These are phyloP conservation scores for Astragalus membranaceus DNA, from an alignment of 306 rosid genomes.

Conservation along the genomic window DNA sequence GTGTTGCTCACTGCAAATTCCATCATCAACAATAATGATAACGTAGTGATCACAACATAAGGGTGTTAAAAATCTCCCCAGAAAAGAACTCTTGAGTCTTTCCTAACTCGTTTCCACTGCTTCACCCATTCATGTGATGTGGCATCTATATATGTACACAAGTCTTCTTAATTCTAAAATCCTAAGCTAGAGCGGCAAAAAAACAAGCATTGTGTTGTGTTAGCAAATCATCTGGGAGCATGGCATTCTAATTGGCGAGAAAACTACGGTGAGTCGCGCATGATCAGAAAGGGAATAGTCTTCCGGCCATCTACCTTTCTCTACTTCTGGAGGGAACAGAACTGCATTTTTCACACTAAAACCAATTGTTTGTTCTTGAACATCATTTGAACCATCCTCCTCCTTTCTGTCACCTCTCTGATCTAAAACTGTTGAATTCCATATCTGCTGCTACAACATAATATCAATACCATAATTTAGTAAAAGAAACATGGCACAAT, in stretches of 20 bases:
- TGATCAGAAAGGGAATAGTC: constrained; percentile 89
- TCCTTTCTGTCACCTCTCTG: constrained; percentile 33
- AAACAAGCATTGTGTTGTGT: constrained; percentile 1
- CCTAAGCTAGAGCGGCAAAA: not conserved
- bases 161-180: constrained; percentile 12
- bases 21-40: not conserved
- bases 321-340: constrained; percentile 83
- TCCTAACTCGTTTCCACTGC: not conserved
- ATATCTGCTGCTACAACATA: constrained; percentile 61
- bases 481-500: not conserved
- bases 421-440: constrained; percentile 54
- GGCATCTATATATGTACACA: constrained; percentile 20
- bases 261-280: constrained; percentile 83
- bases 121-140: constrained; percentile 13
- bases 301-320: constrained; percentile 93
- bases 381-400: constrained; percentile 26
- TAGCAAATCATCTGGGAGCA: constrained; percentile 50
- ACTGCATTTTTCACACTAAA: constrained; percentile 79
- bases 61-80: constrained; percentile 12
- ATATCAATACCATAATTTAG: constrained; percentile 7
- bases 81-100: constrained; percentile 13
- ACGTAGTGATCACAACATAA: constrained; percentile 4
- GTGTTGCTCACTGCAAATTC: constrained; percentile 1
- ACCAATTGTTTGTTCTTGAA: constrained; percentile 60
- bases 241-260: constrained; percentile 80